Percentiles rank a stretch among this genome's conserved stretches.
These are phyloP conservation scores for Malus hybrid DNA, from an alignment of 331 rosid genomes.

Conservation along the genomic window DNA sequence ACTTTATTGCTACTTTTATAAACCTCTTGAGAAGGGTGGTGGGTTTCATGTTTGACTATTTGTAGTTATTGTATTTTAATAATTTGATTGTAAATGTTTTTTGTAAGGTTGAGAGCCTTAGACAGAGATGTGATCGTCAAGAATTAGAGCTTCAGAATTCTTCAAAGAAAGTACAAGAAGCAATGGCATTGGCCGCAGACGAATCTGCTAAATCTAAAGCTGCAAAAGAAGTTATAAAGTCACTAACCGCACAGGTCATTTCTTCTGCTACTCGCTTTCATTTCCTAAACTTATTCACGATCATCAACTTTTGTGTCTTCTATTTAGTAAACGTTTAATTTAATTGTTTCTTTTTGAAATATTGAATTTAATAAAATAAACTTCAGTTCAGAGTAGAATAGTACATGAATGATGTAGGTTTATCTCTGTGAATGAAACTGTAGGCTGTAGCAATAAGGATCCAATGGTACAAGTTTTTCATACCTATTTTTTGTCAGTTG, in stretches of 20 bases:
- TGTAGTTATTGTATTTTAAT: conserved; percentile 4
- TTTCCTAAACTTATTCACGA: not conserved
- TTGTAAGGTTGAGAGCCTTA: conserved; percentile 71
- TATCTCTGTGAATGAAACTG: not conserved
- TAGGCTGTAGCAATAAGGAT: not conserved
- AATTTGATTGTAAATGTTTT: conserved; percentile 6
- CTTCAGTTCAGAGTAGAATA: not conserved
- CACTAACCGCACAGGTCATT: conserved; percentile 80
- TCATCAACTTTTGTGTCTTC: not conserved
- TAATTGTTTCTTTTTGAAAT: not conserved
- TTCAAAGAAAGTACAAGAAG: conserved; percentile 69
- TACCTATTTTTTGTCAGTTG: not conserved
- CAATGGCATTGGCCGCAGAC: conserved; percentile 68
- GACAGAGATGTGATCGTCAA: conserved; percentile 73
- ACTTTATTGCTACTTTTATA: not conserved
- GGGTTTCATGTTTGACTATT: not conserved
- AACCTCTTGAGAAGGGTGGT: not conserved
- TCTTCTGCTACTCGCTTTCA: conserved; percentile 16
- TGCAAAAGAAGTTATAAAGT: conserved; percentile 89
- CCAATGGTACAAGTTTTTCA: not conserved
- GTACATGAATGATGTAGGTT: not conserved
- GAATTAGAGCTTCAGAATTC: conserved; percentile 78
- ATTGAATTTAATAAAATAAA: not conserved
- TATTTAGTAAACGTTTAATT: not conserved
- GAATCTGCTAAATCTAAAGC: conserved; percentile 81